A percentile compares a stretch with the other conserved stretches of the same genome.
Evolutionary conservation across 78 protist genomes (phyloP).

Genomic region (Chrysochromulina parva): DNA sequence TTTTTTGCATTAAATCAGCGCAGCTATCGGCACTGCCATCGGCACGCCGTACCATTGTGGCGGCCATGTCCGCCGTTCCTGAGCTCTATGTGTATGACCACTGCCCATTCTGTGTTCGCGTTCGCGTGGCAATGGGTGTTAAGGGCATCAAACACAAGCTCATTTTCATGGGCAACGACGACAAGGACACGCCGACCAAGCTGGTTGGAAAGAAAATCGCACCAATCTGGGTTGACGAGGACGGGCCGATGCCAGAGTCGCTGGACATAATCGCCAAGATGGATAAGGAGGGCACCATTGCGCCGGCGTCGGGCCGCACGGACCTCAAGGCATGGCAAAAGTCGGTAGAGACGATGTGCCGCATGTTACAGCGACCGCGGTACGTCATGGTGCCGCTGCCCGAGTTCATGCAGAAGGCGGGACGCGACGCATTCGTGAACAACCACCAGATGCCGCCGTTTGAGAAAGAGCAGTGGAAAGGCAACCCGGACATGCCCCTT

Average conservation of each 20-base stretch:
- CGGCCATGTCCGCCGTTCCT: background rate
- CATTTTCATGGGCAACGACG: constrained; percentile 3
- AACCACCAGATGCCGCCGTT: constrained; percentile 35
- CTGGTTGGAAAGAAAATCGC: constrained; percentile 29
- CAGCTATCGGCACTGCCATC: no score
- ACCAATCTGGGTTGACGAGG: background rate
- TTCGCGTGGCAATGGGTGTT: background rate
- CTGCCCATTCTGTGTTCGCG: constrained; percentile 32
- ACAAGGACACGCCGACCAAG: constrained; percentile 10
- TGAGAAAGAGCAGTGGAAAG: background rate
- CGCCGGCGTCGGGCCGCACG: background rate
- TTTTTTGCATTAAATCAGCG: no score
- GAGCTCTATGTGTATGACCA: constrained; percentile 6
- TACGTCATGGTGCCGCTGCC: background rate
- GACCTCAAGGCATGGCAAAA: constrained; percentile 37
- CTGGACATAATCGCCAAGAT: constrained; percentile 21
- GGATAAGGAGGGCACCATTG: background rate
- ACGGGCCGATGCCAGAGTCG: background rate
- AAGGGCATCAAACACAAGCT: background rate
- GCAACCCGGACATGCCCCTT: background rate
- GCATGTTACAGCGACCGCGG: constrained; percentile 26
- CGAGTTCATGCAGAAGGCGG: background rate
- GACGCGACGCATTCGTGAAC: background rate
- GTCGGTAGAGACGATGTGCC: background rate
- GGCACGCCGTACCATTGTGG: no score